A percentile compares a stretch with the other conserved stretches of the same genome.
phyloP scores from a whole-genome alignment of 2,329 filamentous ascomycete genomes.

The Elsinoe perseae region DNA sequence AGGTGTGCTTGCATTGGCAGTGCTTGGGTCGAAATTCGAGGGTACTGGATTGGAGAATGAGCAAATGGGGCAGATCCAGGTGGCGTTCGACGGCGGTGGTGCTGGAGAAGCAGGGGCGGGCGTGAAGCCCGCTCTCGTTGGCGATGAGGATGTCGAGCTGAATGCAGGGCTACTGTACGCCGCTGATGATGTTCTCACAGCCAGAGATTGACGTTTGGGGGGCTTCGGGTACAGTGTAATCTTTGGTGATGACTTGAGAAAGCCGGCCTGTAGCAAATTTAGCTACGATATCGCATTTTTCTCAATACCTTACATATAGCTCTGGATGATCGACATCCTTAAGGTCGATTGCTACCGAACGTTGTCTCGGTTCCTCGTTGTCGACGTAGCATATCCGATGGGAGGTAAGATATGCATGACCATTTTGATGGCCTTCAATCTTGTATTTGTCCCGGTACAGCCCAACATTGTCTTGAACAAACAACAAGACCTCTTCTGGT shows the following conservation, averaged over 20 bases:
- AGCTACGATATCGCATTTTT: constrained; percentile 12
- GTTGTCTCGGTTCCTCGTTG: constrained; percentile 72
- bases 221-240: constrained; percentile 82
- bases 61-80: constrained; percentile 95
- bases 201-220: constrained; percentile 55
- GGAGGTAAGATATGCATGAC: constrained; percentile 91
- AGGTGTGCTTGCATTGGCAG: constrained; percentile 69
- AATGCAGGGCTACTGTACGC: constrained; percentile 40
- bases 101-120: constrained; percentile 34
- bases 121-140: constrained; percentile 36
- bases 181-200: constrained; percentile 46
- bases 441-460: constrained; percentile 98
- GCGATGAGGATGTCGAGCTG: constrained; percentile 42
- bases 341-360: constrained; percentile 76
- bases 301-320: constrained; percentile 71
- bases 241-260: constrained; percentile 91
- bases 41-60: constrained; percentile 90
- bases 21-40: constrained; percentile 82
- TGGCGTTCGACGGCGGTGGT: constrained; percentile 53
- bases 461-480: constrained; percentile 95
- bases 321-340: constrained; percentile 88
- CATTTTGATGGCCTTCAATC: constrained; percentile 86
- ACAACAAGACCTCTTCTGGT: constrained; percentile 87
- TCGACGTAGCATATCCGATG: constrained; percentile 95
- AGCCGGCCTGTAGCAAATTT: constrained; percentile 58